These are phyloP conservation scores for Sporormia fimetaria DNA, from an alignment of 495 filamentous ascomycete genomes.

Conservation along the genomic window DNA sequence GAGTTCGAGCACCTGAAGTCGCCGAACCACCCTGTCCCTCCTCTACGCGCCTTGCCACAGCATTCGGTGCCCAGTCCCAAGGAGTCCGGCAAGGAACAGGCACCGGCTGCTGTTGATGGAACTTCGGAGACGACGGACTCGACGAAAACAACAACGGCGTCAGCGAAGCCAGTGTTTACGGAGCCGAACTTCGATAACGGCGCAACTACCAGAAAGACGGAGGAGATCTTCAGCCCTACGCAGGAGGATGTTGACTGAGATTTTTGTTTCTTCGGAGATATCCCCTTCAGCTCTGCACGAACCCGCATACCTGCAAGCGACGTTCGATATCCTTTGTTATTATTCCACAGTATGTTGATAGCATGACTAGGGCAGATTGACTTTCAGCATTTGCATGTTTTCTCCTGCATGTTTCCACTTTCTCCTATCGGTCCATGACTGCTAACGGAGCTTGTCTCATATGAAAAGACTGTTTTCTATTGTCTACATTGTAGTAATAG, in stretches of 20 bases:
- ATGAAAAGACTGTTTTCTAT: too few relatives aligned
- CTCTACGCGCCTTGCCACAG: slow-evolving; percentile 20
- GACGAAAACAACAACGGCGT: background rate
- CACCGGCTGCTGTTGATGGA: background rate
- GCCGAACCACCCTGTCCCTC: slow-evolving; percentile 7
- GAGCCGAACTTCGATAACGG: slow-evolving; percentile 16
- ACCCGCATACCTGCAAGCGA: background rate
- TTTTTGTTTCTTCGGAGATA: background rate
- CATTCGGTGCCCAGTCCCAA: slow-evolving; percentile 14
- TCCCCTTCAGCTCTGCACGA: background rate
- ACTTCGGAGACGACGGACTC: background rate
- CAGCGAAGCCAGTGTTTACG: slow-evolving; percentile 9
- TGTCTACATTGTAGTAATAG: too few relatives aligned
- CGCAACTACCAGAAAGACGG: slow-evolving; percentile 1
- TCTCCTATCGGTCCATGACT: too few relatives aligned
- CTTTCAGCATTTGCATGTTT: too few relatives aligned
- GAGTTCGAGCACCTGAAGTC: slow-evolving; percentile 26
- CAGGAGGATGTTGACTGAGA: background rate
- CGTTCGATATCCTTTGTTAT: too few relatives aligned
- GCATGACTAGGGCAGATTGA: too few relatives aligned
- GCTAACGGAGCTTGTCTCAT: too few relatives aligned
- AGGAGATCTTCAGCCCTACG: slow-evolving; percentile 13
- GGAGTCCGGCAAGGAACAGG: background rate
- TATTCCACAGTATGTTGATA: too few relatives aligned
- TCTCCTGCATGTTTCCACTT: too few relatives aligned